Base-by-base conservation (phyloP, 139 green algal genomes). In the Spirogloea muscicola region DNA sequence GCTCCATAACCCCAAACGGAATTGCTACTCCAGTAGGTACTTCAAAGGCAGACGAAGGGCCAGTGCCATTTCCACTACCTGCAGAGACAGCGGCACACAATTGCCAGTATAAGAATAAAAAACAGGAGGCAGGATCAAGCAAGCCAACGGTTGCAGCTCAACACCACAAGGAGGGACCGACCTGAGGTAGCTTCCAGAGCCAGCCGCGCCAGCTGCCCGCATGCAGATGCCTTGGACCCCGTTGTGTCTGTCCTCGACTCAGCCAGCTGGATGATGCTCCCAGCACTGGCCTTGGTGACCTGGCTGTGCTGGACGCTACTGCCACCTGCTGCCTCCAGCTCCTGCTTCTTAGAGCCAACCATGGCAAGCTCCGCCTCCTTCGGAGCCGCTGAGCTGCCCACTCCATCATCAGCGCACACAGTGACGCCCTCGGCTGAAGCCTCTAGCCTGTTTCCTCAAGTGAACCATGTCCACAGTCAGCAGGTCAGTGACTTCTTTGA, bases 1-100 rank as follows among this genome's bases (percentile, higher is more conserved):
- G 44, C 41, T 97, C 90, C 88, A 98, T 92, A n/a, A 38, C 74
- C 18, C 94, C 94, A 84, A 95, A 98, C 0, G 94, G 94, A 44
- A 98, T 65, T 39, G 80, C 84, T 3, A 84, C 80, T 0, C 92
- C 91, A 0, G 60, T 49, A 1, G 92, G 84, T 0, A 87, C 84
- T 5, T 38, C 43, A 51, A 96, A 95, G 3, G 68, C n/a, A n/a
- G n/a, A n/a, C n/a, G n/a, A n/a, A n/a, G n/a, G n/a, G n/a, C n/a
- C n/a, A n/a, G n/a, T n/a, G n/a, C n/a, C n/a, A n/a, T n/a, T n/a
- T n/a, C n/a, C n/a, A n/a, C n/a, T n/a, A n/a, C n/a, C n/a, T n/a
- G n/a, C n/a, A n/a, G n/a, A n/a, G n/a, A n/a, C n/a, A n/a, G n/a
- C n/a, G n/a, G n/a, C n/a, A n/a, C n/a, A n/a, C n/a, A n/a, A n/a